phyloP scores from a whole-genome alignment of 1,284 basidiomycete genomes.

The Blastosporella zonata region DNA sequence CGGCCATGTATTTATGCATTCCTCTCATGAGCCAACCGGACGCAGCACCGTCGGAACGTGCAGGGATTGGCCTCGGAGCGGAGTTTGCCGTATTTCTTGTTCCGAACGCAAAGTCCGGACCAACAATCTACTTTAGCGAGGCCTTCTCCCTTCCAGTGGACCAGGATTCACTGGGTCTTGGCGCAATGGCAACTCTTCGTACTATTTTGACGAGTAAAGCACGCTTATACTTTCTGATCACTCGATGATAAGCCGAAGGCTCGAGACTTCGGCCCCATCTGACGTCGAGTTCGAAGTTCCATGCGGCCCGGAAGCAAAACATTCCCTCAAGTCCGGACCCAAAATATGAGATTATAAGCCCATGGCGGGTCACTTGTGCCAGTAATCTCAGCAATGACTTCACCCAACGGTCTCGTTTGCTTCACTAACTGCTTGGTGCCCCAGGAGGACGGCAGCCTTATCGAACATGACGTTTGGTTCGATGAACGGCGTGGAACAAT shows the following conservation, averaged over 20 bases:
- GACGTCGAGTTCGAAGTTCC: slow-evolving; percentile 11
- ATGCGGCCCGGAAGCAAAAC: slow-evolving; percentile 15
- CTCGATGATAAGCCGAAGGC: slow-evolving; percentile 6
- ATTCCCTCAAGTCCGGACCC: slow-evolving; percentile 11
- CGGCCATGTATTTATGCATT: background rate
- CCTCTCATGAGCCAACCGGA: background rate
- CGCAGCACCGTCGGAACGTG: slow-evolving; percentile 1
- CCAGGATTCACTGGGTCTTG: background rate
- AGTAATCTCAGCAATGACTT: slow-evolving; percentile 27
- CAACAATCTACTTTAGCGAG: background rate
- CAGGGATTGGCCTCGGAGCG: background rate
- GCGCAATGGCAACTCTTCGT: background rate
- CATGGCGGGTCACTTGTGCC: background rate
- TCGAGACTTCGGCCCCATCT: slow-evolving; percentile 2
- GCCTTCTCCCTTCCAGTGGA: background rate
- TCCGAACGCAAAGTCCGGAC: slow-evolving; percentile 7
- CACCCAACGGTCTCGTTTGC: slow-evolving; percentile 67
- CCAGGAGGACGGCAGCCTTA: slow-evolving; percentile 69
- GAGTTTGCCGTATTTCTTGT: slow-evolving; percentile 8
- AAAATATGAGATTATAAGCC: slow-evolving; percentile 6
- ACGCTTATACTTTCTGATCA: slow-evolving; percentile 6
- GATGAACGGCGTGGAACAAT: slow-evolving; percentile 68
- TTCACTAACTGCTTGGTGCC: slow-evolving; percentile 83
- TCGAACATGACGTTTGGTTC: slow-evolving; percentile 74
- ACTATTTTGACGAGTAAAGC: background rate